Evolutionary conservation across 495 filamentous ascomycete genomes (phyloP).

Genomic region (Daldinia loculata): DNA sequence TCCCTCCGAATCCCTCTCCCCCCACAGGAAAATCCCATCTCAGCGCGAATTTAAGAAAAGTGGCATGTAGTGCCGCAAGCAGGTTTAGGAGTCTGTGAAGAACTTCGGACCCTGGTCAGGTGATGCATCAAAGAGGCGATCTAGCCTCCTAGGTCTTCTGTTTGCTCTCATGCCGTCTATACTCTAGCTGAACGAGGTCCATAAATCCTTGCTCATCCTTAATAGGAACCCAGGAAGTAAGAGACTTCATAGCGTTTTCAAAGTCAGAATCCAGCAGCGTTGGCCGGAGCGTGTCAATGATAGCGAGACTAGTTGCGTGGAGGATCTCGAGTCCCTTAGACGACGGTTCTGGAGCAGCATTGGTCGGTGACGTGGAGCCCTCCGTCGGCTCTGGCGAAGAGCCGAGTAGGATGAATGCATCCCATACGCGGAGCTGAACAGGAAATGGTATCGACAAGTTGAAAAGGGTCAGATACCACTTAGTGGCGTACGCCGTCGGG

Average conservation of each 20-base stretch:
- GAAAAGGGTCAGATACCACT: conserved; percentile 98
- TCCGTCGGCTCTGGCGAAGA: conserved; percentile 34
- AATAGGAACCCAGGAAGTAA: conserved; percentile 95
- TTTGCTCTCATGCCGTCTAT: conserved; percentile 70
- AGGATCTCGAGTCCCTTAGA: conserved; percentile 79
- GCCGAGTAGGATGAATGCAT: conserved; percentile 97
- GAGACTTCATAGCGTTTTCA: conserved; percentile 96
- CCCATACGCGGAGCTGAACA: conserved; percentile 98
- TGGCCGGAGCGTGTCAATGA: conserved; percentile 91
- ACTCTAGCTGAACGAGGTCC: conserved; percentile 92
- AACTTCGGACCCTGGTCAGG: background rate
- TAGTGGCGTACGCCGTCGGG: conserved; percentile 90
- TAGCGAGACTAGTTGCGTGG: conserved; percentile 87
- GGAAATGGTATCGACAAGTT: conserved; percentile 96
- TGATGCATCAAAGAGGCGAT: conserved; percentile 8
- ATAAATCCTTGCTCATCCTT: conserved; percentile 95
- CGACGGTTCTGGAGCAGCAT: conserved; percentile 33
- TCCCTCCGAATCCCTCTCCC: background rate
- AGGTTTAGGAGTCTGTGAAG: background rate
- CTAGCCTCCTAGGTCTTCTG: conserved; percentile 43
- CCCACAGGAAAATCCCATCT: conserved; percentile 1
- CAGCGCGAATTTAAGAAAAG: conserved; percentile 6
- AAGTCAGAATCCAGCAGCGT: conserved; percentile 95
- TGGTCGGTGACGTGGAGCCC: conserved; percentile 6
- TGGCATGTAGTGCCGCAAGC: background rate